phyloP scores from a whole-genome alignment of 2,329 filamentous ascomycete genomes.

The Stachybotrys chartarum region DNA sequence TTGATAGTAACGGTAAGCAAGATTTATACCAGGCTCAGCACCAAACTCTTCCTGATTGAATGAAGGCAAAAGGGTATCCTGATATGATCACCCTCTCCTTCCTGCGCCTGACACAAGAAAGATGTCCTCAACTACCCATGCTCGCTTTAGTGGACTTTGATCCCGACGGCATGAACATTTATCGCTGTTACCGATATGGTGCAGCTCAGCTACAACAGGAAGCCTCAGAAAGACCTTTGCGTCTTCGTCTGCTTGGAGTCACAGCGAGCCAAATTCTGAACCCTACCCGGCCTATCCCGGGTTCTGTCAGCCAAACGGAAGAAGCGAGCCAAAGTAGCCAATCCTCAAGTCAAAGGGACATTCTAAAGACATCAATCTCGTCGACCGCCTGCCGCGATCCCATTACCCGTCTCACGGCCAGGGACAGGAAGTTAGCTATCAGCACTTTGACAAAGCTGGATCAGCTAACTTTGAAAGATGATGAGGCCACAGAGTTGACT shows the following conservation, averaged over 20 bases:
- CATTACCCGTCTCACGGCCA: constrained; percentile 34
- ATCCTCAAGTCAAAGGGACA: neutral
- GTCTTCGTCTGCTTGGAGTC: constrained; percentile 59
- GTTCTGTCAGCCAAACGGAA: neutral
- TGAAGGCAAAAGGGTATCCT: constrained; percentile 73
- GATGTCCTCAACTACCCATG: constrained; percentile 45
- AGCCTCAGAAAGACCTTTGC: constrained; percentile 37
- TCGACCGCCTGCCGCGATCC: constrained; percentile 19
- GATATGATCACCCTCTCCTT: constrained; percentile 65
- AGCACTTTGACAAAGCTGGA: constrained; percentile 41
- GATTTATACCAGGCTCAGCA: neutral
- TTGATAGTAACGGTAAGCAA: constrained; percentile 47
- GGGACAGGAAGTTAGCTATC: constrained; percentile 52
- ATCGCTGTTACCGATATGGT: constrained; percentile 66
- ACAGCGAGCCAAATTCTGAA: constrained; percentile 33
- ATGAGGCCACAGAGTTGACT: constrained; percentile 30
- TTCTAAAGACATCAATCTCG: constrained; percentile 10
- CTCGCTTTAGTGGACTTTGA: constrained; percentile 67
- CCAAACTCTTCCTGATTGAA: neutral
- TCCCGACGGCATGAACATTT: constrained; percentile 67
- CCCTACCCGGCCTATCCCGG: neutral
- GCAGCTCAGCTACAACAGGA: constrained; percentile 59
- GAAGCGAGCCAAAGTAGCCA: constrained; percentile 3
- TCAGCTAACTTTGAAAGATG: constrained; percentile 15
- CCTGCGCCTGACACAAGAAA: constrained; percentile 43